phyloP scores from a whole-genome alignment of 2,329 filamentous ascomycete genomes.

The Calcarisporium arbuscula region DNA sequence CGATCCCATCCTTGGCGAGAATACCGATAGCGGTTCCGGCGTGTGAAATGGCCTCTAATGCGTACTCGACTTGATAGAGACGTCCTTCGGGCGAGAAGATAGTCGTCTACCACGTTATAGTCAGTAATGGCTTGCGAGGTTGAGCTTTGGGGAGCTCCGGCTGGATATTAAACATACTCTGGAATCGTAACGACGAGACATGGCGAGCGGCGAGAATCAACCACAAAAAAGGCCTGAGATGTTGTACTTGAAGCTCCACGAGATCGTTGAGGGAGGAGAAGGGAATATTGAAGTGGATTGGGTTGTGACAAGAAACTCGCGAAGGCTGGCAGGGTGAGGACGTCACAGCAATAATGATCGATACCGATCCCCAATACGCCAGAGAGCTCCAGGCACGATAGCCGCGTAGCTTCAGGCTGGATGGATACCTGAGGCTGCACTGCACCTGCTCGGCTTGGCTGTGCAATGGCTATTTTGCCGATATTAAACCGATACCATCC shows the following conservation, averaged over 20 bases:
- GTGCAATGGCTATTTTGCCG: too few relatives aligned
- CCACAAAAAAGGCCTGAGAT: too few relatives aligned
- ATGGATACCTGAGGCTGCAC: conserved; percentile 18
- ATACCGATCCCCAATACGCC: too few relatives aligned
- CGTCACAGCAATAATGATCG: too few relatives aligned
- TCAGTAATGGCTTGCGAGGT: not conserved
- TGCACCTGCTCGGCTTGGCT: too few relatives aligned
- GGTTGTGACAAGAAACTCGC: too few relatives aligned
- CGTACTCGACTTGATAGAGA: conserved; percentile 99
- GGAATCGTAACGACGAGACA: conserved; percentile 97
- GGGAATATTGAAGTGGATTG: too few relatives aligned
- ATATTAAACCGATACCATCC: not conserved
- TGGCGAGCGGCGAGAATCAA: conserved; percentile 45
- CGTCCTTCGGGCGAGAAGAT: conserved; percentile 99
- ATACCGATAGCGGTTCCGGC: conserved; percentile 96
- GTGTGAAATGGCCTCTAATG: conserved; percentile 96
- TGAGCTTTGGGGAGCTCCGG: not conserved
- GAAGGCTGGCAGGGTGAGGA: too few relatives aligned
- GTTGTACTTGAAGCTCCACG: too few relatives aligned
- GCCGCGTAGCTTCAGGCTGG: conserved; percentile 27
- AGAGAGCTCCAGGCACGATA: conserved; percentile 39
- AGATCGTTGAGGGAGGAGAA: too few relatives aligned
- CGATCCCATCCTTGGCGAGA: conserved; percentile 95
- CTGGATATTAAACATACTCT: conserved; percentile 56
- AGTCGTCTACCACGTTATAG: conserved; percentile 62